phyloP scores from a whole-genome alignment of 768 basidiomycete species.

The Suillus subluteus region DNA sequence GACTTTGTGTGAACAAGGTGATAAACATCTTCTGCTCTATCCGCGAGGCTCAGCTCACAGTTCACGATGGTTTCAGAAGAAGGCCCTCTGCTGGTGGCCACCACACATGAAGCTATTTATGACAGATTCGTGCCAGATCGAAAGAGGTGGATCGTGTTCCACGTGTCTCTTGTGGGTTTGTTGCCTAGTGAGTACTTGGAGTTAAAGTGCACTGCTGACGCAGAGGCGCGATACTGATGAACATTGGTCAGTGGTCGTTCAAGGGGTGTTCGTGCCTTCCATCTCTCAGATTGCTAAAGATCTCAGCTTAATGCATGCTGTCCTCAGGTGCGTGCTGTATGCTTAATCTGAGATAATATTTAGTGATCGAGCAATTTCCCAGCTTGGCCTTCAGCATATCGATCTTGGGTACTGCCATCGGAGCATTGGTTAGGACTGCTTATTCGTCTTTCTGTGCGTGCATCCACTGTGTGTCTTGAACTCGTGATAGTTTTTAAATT shows the following conservation, averaged over 20 bases:
- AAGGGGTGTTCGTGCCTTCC: constrained; percentile 66
- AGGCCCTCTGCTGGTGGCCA: constrained; percentile 24
- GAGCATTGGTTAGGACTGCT: constrained; percentile 55
- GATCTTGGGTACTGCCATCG: constrained; percentile 45
- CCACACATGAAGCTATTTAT: constrained; percentile 46
- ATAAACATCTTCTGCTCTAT: no score
- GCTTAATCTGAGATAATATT: no score
- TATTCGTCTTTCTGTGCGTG: constrained; percentile 53
- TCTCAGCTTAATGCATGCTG: constrained; percentile 52
- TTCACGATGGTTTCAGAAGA: constrained; percentile 31
- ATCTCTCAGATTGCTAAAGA: constrained; percentile 71
- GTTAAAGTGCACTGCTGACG: background rate
- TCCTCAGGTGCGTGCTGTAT: constrained; percentile 49
- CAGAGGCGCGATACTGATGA: background rate
- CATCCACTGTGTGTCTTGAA: background rate
- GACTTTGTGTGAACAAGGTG: no score
- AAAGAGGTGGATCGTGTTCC: constrained; percentile 56
- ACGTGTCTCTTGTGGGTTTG: constrained; percentile 64
- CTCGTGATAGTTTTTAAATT: background rate
- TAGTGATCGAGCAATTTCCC: background rate
- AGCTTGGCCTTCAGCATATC: constrained; percentile 57
- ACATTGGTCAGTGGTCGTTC: constrained; percentile 57
- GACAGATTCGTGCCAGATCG: constrained; percentile 52
- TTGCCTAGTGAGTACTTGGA: constrained; percentile 54
- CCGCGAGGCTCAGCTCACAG: no score